Percentiles rank a stretch among this genome's conserved stretches.
phyloP scores from a whole-genome alignment of 2,329 filamentous ascomycete species.

The Penicillium sumatraense region DNA sequence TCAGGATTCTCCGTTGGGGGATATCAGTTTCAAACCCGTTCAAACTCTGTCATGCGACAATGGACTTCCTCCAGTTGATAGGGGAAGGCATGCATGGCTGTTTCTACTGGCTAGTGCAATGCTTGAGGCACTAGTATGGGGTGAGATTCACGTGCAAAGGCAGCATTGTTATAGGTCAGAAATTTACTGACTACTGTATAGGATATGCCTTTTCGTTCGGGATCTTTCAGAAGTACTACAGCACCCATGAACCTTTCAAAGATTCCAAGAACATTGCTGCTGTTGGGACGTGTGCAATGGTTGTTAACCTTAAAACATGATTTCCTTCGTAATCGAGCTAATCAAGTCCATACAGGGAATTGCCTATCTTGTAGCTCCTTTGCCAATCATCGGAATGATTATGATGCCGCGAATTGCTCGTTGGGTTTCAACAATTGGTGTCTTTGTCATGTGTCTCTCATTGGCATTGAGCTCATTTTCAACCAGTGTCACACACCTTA shows the following conservation, averaged over 20 bases:
- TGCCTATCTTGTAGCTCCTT: constrained; percentile 30
- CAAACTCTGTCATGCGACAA: constrained; percentile 7
- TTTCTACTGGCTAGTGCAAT: constrained; percentile 26
- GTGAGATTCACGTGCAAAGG: constrained; percentile 14
- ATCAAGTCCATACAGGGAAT: constrained; percentile 26
- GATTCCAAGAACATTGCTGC: constrained; percentile 11
- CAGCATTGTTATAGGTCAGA: neutral
- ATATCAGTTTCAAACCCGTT: neutral
- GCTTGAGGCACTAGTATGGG: constrained; percentile 29
- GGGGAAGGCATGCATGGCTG: constrained; percentile 27
- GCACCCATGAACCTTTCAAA: constrained; percentile 11
- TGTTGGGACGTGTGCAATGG: constrained; percentile 68
- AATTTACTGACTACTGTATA: constrained; percentile 35
- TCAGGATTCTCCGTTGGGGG: neutral
- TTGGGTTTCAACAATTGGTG: constrained; percentile 35
- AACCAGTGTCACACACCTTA: constrained; percentile 43
- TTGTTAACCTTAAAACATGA: constrained; percentile 23
- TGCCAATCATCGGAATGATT: constrained; percentile 35
- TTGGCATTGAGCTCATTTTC: constrained; percentile 46
- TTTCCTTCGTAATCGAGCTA: neutral
- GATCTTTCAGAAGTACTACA: constrained; percentile 16
- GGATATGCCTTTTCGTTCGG: constrained; percentile 72
- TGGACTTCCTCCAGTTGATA: constrained; percentile 19
- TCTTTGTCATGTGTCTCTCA: constrained; percentile 40
- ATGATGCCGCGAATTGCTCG: constrained; percentile 36